These are phyloP conservation scores for Nemania sp. DNA, from an alignment of 2,329 filamentous ascomycete species.

Conservation along the genomic window DNA sequence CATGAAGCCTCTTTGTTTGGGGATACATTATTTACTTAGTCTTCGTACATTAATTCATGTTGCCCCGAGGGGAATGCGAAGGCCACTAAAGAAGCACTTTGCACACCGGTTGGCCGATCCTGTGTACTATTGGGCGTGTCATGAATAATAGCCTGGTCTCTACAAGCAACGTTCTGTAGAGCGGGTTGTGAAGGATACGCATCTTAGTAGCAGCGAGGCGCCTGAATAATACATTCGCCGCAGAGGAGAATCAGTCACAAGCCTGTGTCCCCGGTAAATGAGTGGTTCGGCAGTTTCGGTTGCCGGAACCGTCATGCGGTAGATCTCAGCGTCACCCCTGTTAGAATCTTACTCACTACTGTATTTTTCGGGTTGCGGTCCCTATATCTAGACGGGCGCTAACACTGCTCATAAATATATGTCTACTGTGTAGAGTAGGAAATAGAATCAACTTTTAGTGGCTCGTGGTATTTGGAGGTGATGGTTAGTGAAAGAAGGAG, in stretches of 20 bases:
- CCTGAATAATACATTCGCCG: neutral
- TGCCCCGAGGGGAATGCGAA: neutral
- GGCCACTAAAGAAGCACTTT: neutral
- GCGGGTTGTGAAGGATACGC: neutral
- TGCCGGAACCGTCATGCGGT: neutral
- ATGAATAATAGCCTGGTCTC: too few species aligned
- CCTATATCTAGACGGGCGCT: neutral
- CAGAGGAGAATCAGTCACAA: neutral
- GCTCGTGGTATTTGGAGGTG: neutral
- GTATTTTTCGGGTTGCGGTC: too few species aligned
- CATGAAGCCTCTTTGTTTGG: too few species aligned
- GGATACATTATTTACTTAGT: too few species aligned
- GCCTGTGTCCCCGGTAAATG: neutral
- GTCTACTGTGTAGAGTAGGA: neutral
- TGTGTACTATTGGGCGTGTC: too few species aligned
- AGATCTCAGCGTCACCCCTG: neutral
- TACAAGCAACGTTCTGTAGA: too few species aligned
- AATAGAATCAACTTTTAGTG: neutral
- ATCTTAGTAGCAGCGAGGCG: neutral
- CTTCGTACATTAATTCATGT: neutral
- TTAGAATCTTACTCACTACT: neutral
- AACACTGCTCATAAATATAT: neutral
- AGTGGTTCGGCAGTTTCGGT: constrained; percentile 6
- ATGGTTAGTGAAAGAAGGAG: neutral
- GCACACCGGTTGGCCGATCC: too few species aligned